A percentile compares a stretch with the other conserved stretches of the same genome.
Conservation (phyloP, 2,329 filamentous ascomycete species). For the Phaeosphaeria sp. region DNA sequence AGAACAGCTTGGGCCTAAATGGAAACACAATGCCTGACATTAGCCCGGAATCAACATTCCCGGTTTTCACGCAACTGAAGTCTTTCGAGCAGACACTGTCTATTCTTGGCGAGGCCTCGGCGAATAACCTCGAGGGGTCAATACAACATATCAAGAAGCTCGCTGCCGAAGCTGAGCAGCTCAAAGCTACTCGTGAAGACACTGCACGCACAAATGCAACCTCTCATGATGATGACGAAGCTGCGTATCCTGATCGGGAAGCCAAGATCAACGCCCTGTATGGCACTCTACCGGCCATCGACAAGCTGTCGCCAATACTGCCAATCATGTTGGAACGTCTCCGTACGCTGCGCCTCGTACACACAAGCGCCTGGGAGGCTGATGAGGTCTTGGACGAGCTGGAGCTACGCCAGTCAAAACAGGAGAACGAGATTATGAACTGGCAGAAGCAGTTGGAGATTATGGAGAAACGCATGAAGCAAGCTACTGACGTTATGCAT, state of each 20-base stretch:
- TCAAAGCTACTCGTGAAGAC: constrained; percentile 61
- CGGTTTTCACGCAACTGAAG: constrained; percentile 83
- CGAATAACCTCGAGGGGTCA: constrained; percentile 74
- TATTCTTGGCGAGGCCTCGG: constrained; percentile 74
- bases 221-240: constrained; percentile 16
- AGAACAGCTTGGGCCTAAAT: constrained; percentile 80
- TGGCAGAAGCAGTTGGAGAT: constrained; percentile 84
- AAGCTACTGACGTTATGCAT: constrained; percentile 73
- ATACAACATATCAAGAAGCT: constrained; percentile 73
- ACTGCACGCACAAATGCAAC: constrained; percentile 21
- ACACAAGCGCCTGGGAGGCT: constrained; percentile 84
- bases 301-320: constrained; percentile 81
- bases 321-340: constrained; percentile 86
- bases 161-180: constrained; percentile 73
- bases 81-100: constrained; percentile 80
- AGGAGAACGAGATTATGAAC: constrained; percentile 80
- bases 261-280: constrained; percentile 93
- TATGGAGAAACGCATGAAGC: constrained; percentile 75
- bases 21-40: constrained; percentile 70
- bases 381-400: constrained; percentile 77
- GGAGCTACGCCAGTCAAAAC: constrained; percentile 80
- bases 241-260: constrained; percentile 70
- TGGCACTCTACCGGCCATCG: constrained; percentile 85
- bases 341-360: constrained; percentile 81
- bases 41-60: constrained; percentile 57